Base-by-base conservation (phyloP, 176 grass and related monocot species). In the Zea luxurians region DNA sequence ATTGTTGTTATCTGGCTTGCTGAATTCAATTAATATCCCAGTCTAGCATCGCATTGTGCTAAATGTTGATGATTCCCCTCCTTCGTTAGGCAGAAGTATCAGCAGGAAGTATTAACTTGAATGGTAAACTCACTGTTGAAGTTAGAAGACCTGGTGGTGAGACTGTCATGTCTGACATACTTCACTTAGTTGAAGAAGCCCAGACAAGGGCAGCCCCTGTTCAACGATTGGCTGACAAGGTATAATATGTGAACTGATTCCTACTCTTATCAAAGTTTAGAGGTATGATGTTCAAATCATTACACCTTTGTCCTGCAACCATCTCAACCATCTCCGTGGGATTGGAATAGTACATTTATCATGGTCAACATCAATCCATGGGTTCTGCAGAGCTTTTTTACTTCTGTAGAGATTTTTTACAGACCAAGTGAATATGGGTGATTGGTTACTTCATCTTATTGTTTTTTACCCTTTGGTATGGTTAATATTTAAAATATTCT, bases 181-280 rank as follows among this genome's bases (percentile, higher is more conserved):
- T 98, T 78, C 96, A 86, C 64, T 81, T 94, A 66, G 92, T 98
- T 35, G 92, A 94, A 89, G 92, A 94, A 90, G 96, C 96, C 65
- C 96, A 98, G 47, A 85, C 89, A 68, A 94, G 96, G 75, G 85
- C 92, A 76, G 96, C 96, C 17, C 96, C 87, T 79, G 91, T 98
- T 74, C 96, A 98, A 76, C 86, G 92, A 46, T 85, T 98, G 69
- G 96, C 96, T 78, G 96, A 98, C 83, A 94, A 92, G 96, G 96
- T 98, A 73, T 73, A 66, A 45, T 80, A 61, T 71, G 13, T 58
- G 68, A 66, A 68, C 54, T 57, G 64, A 63, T 36, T 70, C 12
- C 10, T 68, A 6, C 62, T 79, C 12, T 61, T 61, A n/a, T 5
- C 34, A 75, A 45, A 48, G 6, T 70, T 53, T 57, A 46, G 7